Evolutionary conservation across 352 stramenopile genomes (phyloP).

Genomic region (Elongisporangium anandrum): DNA sequence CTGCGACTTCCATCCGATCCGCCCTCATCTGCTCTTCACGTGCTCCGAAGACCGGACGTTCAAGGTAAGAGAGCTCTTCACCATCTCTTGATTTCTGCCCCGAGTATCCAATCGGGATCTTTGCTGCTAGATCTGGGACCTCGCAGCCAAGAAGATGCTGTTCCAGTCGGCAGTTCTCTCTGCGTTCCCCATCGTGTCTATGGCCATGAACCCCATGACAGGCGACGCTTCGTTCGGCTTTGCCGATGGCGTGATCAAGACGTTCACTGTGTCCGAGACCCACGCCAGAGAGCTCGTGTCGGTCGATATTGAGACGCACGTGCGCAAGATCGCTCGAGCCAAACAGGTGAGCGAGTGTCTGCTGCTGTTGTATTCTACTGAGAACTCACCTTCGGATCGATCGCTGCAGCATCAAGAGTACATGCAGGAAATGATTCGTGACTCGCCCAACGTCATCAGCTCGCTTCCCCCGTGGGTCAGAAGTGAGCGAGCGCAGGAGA

Average conservation of each 20-base stretch:
- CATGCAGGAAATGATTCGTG: slow-evolving; percentile 28
- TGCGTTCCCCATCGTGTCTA: slow-evolving; percentile 62
- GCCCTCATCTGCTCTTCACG: slow-evolving; percentile 64
- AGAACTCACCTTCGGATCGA: slow-evolving; percentile 2
- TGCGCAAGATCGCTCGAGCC: slow-evolving; percentile 26
- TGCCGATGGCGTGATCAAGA: slow-evolving; percentile 54
- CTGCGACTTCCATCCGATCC: slow-evolving; percentile 68
- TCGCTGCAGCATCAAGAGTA: slow-evolving; percentile 28
- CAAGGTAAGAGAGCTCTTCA: slow-evolving; percentile 34
- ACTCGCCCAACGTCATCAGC: slow-evolving; percentile 63
- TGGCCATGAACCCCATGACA: slow-evolving; percentile 56
- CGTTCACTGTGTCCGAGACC: slow-evolving; percentile 47
- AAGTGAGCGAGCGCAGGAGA: slow-evolving; percentile 34
- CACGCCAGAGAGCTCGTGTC: slow-evolving; percentile 52
- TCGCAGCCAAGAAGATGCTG: slow-evolving; percentile 48
- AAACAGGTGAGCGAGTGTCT: slow-evolving; percentile 21
- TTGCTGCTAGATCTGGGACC: slow-evolving; percentile 64
- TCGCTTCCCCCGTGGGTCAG: slow-evolving; percentile 62
- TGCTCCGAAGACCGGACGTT: slow-evolving; percentile 82
- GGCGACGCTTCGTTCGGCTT: slow-evolving; percentile 69
- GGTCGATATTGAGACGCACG: slow-evolving; percentile 42
- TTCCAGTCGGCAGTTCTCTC: slow-evolving; percentile 80
- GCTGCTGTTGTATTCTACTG: background rate
- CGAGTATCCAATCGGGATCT: background rate
- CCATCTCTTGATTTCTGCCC: background rate